Evolutionary conservation across 768 basidiomycete species (phyloP).

Genomic region (Cystobasidium tubakii): DNA sequence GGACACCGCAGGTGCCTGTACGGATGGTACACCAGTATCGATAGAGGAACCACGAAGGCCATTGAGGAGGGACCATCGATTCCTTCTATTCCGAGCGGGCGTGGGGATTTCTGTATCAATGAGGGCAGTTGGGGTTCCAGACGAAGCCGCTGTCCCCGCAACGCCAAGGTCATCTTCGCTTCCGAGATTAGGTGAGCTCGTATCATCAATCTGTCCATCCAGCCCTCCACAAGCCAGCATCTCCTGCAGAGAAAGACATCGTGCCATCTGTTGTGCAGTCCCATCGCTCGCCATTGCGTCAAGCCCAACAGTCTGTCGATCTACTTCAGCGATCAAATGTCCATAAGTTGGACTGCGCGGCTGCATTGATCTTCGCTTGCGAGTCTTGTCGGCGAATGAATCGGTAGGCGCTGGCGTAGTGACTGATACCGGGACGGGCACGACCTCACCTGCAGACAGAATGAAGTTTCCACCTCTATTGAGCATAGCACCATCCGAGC

Average conservation of each 20-base stretch:
- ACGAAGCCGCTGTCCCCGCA: neutral
- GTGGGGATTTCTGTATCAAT: neutral
- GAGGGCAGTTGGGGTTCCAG: too few species aligned
- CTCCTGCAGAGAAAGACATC: constrained; percentile 6
- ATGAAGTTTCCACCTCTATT: constrained; percentile 4
- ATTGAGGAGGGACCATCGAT: constrained; percentile 38
- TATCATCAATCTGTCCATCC: neutral
- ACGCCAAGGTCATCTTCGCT: neutral
- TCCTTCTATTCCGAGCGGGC: constrained; percentile 11
- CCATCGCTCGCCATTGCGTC: neutral
- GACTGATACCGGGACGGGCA: constrained; percentile 7
- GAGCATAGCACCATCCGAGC: neutral
- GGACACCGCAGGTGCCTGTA: neutral
- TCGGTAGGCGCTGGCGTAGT: neutral
- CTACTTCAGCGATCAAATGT: neutral
- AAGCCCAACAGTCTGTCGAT: too few species aligned
- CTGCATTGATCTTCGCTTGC: constrained; percentile 19
- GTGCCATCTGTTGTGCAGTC: neutral
- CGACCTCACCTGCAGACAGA: neutral
- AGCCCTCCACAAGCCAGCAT: neutral
- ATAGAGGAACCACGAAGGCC: neutral
- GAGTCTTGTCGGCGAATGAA: neutral
- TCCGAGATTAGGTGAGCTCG: neutral
- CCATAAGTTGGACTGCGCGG: neutral
- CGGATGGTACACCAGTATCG: neutral